phyloP scores from a whole-genome alignment of 2,329 filamentous ascomycete species.

The Rosellinia necatrix region DNA sequence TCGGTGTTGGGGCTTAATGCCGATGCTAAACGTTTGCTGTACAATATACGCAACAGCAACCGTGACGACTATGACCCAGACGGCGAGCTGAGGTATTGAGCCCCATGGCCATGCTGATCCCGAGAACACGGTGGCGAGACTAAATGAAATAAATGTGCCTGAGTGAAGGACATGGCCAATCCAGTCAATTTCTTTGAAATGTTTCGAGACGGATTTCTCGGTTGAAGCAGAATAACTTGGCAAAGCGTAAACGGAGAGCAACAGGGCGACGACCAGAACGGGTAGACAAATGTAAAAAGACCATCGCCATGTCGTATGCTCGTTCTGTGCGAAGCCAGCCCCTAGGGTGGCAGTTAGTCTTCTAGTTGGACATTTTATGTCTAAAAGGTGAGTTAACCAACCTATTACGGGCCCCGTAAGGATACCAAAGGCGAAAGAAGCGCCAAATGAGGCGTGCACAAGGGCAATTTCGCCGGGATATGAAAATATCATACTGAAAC shows the following conservation, averaged over 20 bases:
- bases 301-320: conserved; percentile 47
- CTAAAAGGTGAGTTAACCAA: conserved; percentile 32
- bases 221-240: conserved; percentile 43
- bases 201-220: conserved; percentile 25
- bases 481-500: conserved; percentile 33
- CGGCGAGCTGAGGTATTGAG: conserved; percentile 50
- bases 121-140: conserved; percentile 49
- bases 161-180: conserved; percentile 51
- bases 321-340: conserved; percentile 43
- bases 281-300: conserved; percentile 33
- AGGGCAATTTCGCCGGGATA: conserved; percentile 30
- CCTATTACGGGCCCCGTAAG: conserved; percentile 37
- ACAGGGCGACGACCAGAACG: conserved; percentile 17
- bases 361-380: conserved; percentile 8
- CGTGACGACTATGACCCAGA: conserved; percentile 51
- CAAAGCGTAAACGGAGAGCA: conserved; percentile 49
- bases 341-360: conserved; percentile 30
- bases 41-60: conserved; percentile 47
- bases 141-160: conserved; percentile 39
- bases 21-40: conserved; percentile 50
- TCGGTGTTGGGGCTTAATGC: conserved; percentile 46
- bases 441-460: conserved; percentile 31
- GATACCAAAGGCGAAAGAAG: conserved; percentile 37
- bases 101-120: conserved; percentile 55
- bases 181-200: conserved; percentile 46